These are phyloP conservation scores for Thoreauomyces humboldtii DNA, from an alignment of 192 early-diverging fungal species.

Conservation along the genomic window DNA sequence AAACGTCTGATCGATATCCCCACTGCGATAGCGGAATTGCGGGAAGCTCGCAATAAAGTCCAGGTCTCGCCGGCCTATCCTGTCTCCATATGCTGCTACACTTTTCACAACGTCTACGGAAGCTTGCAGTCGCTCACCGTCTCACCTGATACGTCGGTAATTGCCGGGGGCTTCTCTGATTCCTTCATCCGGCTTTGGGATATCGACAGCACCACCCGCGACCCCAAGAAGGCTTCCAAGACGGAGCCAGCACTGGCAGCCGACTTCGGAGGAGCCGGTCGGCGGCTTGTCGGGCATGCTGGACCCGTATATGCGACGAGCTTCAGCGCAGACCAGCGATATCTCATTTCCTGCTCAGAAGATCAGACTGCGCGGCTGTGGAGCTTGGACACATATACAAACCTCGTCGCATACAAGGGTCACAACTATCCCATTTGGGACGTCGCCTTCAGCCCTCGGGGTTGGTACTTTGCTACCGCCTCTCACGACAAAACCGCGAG, in stretches of 20 bases:
- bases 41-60: conserved; percentile 74
- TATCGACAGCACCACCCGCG: conserved; percentile 33
- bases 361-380: conserved; percentile 95
- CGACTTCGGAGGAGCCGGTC: neutral
- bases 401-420: conserved; percentile 93
- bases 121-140: conserved; percentile 82
- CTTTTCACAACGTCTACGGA: conserved; percentile 90
- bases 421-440: conserved; percentile 98
- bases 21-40: conserved; percentile 72
- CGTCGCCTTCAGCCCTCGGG: conserved; percentile 83
- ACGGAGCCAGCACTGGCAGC: neutral
- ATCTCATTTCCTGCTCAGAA: conserved; percentile 85
- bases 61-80: conserved; percentile 62
- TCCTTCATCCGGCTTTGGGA: conserved; percentile 93
- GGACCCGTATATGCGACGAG: conserved; percentile 86
- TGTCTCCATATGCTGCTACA: conserved; percentile 92
- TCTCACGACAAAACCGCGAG: conserved; percentile 93
- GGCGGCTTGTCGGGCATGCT: conserved; percentile 81
- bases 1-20: conserved; percentile 76
- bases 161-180: conserved; percentile 92
- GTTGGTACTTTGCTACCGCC: conserved; percentile 96
- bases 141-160: conserved; percentile 74
- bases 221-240: neutral
- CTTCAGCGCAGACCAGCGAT: conserved; percentile 82
- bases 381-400: conserved; percentile 87